Conservation (phyloP, 352 stramenopile species). For the Pythium vanterpoolii region DNA sequence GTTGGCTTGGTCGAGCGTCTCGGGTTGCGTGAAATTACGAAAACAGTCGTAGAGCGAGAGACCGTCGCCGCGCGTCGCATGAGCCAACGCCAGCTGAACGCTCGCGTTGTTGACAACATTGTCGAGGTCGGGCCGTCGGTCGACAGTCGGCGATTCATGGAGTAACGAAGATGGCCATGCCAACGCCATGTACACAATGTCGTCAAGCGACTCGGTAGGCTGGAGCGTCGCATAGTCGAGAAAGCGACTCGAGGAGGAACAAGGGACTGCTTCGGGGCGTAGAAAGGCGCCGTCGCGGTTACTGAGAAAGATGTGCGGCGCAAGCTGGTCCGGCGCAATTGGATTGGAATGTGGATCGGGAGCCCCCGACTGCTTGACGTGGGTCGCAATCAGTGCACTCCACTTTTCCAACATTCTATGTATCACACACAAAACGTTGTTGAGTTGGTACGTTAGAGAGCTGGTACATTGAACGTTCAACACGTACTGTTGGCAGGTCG, state of each 20-base stretch:
- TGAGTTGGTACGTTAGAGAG: too few species aligned
- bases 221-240: constrained; percentile 45
- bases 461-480: too few species aligned
- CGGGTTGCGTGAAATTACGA: constrained; percentile 78
- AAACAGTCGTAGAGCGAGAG: constrained; percentile 80
- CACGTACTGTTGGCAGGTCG: constrained; percentile 54
- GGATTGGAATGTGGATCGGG: constrained; percentile 25
- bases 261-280: constrained; percentile 47
- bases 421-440: too few species aligned
- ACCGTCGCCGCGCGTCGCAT: constrained; percentile 20
- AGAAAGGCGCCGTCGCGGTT: constrained; percentile 55
- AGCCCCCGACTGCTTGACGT: constrained; percentile 21
- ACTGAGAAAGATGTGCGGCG: constrained; percentile 47
- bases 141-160: too few species aligned
- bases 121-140: constrained; percentile 50
- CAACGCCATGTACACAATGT: constrained; percentile 52
- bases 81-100: constrained; percentile 26
- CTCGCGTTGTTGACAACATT: constrained; percentile 52
- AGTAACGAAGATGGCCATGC: too few species aligned
- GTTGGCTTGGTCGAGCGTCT: constrained; percentile 82
- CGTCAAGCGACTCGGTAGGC: constrained; percentile 33
- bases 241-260: constrained; percentile 39
- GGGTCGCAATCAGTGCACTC: constrained; percentile 40
- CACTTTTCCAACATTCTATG: constrained; percentile 57
- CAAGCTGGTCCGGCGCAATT: constrained; percentile 39